Conservation (phyloP, 2,329 filamentous ascomycete species). For the Stemphylium beticola region DNA sequence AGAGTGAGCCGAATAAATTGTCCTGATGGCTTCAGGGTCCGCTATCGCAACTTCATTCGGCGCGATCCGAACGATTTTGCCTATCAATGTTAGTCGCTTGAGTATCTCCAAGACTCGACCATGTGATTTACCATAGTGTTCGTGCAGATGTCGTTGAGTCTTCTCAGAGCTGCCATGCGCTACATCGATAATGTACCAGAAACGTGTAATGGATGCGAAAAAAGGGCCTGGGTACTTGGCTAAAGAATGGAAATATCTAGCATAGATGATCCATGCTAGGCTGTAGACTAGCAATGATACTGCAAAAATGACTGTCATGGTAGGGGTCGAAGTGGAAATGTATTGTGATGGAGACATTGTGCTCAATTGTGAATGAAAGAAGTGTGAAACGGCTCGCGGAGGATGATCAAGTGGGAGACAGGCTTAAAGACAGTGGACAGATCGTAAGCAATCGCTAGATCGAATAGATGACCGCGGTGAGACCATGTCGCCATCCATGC, state of each 20-base stretch:
- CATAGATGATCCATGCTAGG: not conserved
- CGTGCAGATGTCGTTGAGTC: not conserved
- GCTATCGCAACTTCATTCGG: conserved; percentile 12
- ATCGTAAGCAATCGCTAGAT: too few relatives aligned
- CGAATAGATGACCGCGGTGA: too few relatives aligned
- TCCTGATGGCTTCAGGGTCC: conserved; percentile 7
- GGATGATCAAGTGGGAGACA: too few relatives aligned
- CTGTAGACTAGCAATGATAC: not conserved
- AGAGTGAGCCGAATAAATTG: conserved; percentile 1
- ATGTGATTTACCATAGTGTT: not conserved
- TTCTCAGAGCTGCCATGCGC: not conserved
- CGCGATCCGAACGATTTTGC: conserved; percentile 8
- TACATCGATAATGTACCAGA: conserved; percentile 5
- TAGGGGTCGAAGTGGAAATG: not conserved
- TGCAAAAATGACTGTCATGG: not conserved
- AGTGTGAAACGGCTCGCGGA: too few relatives aligned
- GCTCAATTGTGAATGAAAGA: not conserved
- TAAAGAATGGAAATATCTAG: conserved; percentile 2
- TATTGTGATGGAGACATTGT: not conserved
- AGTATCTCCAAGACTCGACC: not conserved
- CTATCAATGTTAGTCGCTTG: not conserved
- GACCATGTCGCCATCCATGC: not conserved
- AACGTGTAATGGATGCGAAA: conserved; percentile 3
- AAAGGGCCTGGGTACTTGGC: conserved; percentile 8
- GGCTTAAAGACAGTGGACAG: too few relatives aligned